Evolutionary conservation across 495 filamentous ascomycete genomes (phyloP), one percentile per base, ranked within the genome.

Genomic region (Aspergillus campestris): DNA sequence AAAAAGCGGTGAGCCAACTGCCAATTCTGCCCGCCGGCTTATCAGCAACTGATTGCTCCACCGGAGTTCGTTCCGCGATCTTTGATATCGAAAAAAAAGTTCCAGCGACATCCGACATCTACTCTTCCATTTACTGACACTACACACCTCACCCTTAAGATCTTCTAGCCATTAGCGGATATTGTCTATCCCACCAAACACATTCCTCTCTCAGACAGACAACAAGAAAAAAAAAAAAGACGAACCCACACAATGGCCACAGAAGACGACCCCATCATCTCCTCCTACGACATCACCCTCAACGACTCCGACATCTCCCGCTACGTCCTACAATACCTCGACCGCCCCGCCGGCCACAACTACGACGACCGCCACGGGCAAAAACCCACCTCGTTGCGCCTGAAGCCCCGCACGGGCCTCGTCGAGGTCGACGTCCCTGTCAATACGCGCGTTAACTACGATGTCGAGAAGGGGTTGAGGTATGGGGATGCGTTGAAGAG

Each of bases 371-470:
- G 58, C 1, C 59, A 69, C 36, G 60, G 68, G 6, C 70, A 76
- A 8, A 73, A 78, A 44, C 86, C 86, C 0, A 50, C 73, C 2
- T 69, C 71, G 8, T 57, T 88, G 31, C 79, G 84, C 29, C 69
- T 86, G 51, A 91, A 91, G 60, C 74, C 77, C 0, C 62, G 73
- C 29, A 72, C 80, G 1, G 85, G 84, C 1, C 69, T 86, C 42
- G 66, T 89, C n/a, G 86, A 91, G 56, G 57, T 89, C 6, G 86
- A 91, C 41, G 71, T 87, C 7, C 80, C 83, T 1, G 67, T 89
- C 39, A 74, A 80, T 59, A 76, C 77, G 13, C 63, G 69, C 11
- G 49, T 56, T 5, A 78, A 80, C 48, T 91, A 84, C 59, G 79
- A 89, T 60, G 66, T 74, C 41, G 71, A 63, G 42, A 82, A 82